Percentiles rank a stretch among this genome's conserved stretches.
These are phyloP conservation scores for Elsinoe batatas DNA, from an alignment of 2,329 filamentous ascomycete species.

Conservation along the genomic window DNA sequence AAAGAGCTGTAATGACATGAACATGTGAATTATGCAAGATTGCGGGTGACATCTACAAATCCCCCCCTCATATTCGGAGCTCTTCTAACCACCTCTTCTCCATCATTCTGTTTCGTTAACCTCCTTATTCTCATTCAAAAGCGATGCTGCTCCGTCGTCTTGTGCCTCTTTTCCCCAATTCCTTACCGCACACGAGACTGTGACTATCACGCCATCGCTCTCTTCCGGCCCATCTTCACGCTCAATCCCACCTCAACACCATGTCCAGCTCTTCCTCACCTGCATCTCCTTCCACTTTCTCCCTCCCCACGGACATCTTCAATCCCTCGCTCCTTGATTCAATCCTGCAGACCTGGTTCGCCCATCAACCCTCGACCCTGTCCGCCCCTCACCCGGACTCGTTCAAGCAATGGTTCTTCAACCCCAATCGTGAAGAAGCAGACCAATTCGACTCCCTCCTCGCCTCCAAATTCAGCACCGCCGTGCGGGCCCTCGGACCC, in stretches of 20 bases:
- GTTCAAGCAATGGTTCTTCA: slow-evolving; percentile 31
- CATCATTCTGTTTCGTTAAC: too few relatives aligned
- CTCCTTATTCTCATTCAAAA: too few relatives aligned
- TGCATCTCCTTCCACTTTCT: slow-evolving; percentile 17
- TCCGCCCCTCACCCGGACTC: slow-evolving; percentile 20
- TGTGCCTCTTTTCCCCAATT: too few relatives aligned
- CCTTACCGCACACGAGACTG: too few relatives aligned
- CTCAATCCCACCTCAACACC: too few relatives aligned
- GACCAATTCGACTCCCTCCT: slow-evolving; percentile 30
- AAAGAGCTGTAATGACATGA: too few relatives aligned
- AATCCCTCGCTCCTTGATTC: slow-evolving; percentile 30
- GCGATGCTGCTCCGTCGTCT: too few relatives aligned
- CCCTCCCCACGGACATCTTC: slow-evolving; percentile 32
- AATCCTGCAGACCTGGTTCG: slow-evolving; percentile 32
- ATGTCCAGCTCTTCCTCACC: not conserved
- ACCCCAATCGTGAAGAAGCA: slow-evolving; percentile 25
- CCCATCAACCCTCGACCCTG: slow-evolving; percentile 23
- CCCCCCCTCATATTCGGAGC: too few relatives aligned
- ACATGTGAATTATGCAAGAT: not conserved
- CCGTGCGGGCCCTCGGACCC: slow-evolving; percentile 31
- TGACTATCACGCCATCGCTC: too few relatives aligned
- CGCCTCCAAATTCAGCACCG: slow-evolving; percentile 25
- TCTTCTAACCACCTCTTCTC: too few relatives aligned
- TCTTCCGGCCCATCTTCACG: not conserved
- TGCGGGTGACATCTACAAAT: too few relatives aligned